Evolutionary conservation across 257 asterid genomes (phyloP).

Genomic region (Thymus mandschuricus): DNA sequence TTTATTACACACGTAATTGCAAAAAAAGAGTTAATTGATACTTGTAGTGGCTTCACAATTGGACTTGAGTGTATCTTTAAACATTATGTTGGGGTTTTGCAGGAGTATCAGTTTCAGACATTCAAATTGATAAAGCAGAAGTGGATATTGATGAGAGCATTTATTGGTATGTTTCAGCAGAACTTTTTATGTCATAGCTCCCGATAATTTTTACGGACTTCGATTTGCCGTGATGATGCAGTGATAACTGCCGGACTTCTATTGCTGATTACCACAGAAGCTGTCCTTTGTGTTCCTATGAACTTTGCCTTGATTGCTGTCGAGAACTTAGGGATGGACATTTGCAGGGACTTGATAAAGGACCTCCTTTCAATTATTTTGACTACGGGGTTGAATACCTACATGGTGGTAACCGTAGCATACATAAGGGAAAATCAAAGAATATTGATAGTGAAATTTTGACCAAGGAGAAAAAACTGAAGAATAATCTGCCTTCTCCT

Average conservation of each 20-base stretch:
- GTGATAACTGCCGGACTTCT: constrained; percentile 60
- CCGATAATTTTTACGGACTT: not conserved
- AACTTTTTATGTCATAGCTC: not conserved
- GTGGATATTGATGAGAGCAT: constrained; percentile 43
- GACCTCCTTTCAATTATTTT: constrained; percentile 26
- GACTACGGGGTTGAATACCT: constrained; percentile 52
- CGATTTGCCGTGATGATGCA: constrained; percentile 36
- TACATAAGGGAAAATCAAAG: too few species aligned
- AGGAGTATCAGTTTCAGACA: constrained; percentile 48
- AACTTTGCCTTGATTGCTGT: constrained; percentile 73
- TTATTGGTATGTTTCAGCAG: too few species aligned
- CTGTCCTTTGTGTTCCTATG: constrained; percentile 61
- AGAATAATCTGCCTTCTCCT: constrained; percentile 8
- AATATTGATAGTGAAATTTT: not conserved
- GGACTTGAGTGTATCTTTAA: constrained; percentile 10
- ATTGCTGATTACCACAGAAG: constrained; percentile 63
- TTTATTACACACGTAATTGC: not conserved
- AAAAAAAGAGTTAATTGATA: not conserved
- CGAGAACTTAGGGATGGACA: constrained; percentile 58
- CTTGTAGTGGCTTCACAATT: not conserved
- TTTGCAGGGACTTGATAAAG: constrained; percentile 48
- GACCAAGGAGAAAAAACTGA: not conserved
- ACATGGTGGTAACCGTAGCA: constrained; percentile 43
- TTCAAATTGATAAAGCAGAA: constrained; percentile 27
- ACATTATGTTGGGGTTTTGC: constrained; percentile 28